Evolutionary conservation across 2,329 filamentous ascomycete genomes (phyloP), one percentile per base, ranked within the genome.

Genomic region (Thelonectria rubi): DNA sequence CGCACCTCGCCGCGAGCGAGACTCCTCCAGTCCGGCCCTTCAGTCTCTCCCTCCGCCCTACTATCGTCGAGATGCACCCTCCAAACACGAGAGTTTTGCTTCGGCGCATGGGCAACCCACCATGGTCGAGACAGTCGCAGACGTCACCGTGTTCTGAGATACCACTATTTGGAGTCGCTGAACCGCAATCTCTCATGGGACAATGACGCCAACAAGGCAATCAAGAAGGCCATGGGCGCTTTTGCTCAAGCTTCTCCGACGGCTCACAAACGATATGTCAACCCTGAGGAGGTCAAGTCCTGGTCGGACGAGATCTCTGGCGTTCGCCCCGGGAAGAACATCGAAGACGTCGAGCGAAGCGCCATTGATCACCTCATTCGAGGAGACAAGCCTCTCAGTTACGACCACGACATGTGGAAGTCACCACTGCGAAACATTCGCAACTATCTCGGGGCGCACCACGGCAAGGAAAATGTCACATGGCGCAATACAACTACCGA

Each of bases 151-250:
- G 62, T 70, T 4, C 40, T 80, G 11, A 81, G 79, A 46, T 79
- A 83, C 66, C 82, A 79, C 60, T 81, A 81, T 65, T 72, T 77
- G 60, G 80, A 85, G 55, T 73, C 78, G 3, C 60, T 84, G 18
- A 78, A 78, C 62, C 78, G 80, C 17, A 80, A 75, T 54, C 66
- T 81, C 2, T 76, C 78, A 1, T 85, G 83, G 82, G 79, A 84
- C 37, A 78, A 80, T 45, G 73, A 78, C 55, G 71, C 76, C 47
- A 78, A 73, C 50, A 69, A 74, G 39, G 64, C 74, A 11, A 66
- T 81, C 39, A 83, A 80, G 66, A 78, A 76, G 21, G 77, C 79
- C 54, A 75, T 82, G 67, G 75, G 77, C n/a, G 56, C 67, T 2
- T 61, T 68, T 40, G 59, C 70, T 51, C 77, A 75, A 43, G 78